Base-by-base conservation (phyloP, 202 grass and related monocot species). In the Zoysia matrella region DNA sequence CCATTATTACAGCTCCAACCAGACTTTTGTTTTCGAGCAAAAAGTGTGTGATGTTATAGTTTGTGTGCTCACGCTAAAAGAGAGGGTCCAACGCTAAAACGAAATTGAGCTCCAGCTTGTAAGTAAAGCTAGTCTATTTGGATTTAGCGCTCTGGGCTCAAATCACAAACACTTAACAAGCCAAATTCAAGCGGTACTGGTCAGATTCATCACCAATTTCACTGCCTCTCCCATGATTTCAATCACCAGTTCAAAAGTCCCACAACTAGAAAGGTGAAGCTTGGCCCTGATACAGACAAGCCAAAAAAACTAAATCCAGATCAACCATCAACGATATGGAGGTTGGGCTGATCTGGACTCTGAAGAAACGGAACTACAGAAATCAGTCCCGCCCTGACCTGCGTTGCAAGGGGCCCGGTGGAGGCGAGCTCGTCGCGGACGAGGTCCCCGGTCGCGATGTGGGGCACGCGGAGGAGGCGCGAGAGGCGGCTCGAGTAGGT, bases 401-500 rank as follows among this genome's bases (percentile, higher is more conserved):
- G 22, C 22, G 22, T 30, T 30, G 22, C 22, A 30, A 30, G 22
- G 22, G 22, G 22, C 22, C 22, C 22, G 22, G 22, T 30, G 22
- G 22, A 30, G 22, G 22, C 22, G 22, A 30, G 22, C 22, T 30
- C 22, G 22, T 30, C 22, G 22, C 22, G 22, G 22, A 30, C 22
- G 22, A 30, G 22, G 22, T 30, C 22, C 22, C 22, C 22, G 22
- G 22, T 30, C 22, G 22, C 22, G 83, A 95, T 95, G 78, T 95
- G 92, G 5, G 90, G 92, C 56, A 95, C 90, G 41, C 82, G 87
- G 39, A 95, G 79, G 67, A 95, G 80, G 52, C 90, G 84, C 46
- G 89, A 95, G n/a, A 95, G 82, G 61, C 92, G 87, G 77, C 87
- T 86, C 7, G 92, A 90, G 75, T 95, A 95, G 62, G 92, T 95